Conservation (phyloP, 2,329 filamentous ascomycete species). For the Aspergillus ustus region DNA sequence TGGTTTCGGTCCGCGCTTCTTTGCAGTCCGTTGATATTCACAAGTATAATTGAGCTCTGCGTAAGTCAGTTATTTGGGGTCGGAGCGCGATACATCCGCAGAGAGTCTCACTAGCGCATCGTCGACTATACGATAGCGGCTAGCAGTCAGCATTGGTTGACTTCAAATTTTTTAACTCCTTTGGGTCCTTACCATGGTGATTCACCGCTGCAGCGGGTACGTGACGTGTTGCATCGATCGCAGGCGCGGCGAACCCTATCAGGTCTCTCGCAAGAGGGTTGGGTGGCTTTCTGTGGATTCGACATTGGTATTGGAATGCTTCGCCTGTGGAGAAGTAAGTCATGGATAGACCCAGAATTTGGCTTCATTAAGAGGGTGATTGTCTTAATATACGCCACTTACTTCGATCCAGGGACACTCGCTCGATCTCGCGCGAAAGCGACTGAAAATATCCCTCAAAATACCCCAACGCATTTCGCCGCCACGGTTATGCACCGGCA, state of each 20-base stretch:
- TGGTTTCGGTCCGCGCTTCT: constrained; percentile 29
- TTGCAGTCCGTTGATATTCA: constrained; percentile 28
- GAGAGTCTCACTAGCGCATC: neutral
- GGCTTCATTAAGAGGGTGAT: neutral
- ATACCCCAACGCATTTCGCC: neutral
- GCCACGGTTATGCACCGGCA: neutral
- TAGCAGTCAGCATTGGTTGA: neutral
- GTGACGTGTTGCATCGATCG: constrained; percentile 9
- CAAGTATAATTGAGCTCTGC: constrained; percentile 27
- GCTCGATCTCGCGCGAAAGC: neutral
- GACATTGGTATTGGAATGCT: neutral
- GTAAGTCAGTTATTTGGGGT: neutral
- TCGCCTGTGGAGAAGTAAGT: neutral
- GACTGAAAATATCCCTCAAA: neutral
- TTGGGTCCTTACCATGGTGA: neutral
- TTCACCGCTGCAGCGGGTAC: constrained; percentile 5
- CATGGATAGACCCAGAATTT: neutral
- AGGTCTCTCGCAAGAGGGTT: neutral
- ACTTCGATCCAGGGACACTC: neutral
- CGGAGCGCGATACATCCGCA: no score
- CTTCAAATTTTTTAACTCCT: no score
- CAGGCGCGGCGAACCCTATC: constrained; percentile 2
- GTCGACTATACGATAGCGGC: neutral
- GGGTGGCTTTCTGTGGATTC: neutral
- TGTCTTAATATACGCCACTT: neutral